Evolutionary conservation across 1,139 yeast genomes (phyloP), one percentile per base, ranked within the genome.

Genomic region (Magnusiomyces suaveolens): DNA sequence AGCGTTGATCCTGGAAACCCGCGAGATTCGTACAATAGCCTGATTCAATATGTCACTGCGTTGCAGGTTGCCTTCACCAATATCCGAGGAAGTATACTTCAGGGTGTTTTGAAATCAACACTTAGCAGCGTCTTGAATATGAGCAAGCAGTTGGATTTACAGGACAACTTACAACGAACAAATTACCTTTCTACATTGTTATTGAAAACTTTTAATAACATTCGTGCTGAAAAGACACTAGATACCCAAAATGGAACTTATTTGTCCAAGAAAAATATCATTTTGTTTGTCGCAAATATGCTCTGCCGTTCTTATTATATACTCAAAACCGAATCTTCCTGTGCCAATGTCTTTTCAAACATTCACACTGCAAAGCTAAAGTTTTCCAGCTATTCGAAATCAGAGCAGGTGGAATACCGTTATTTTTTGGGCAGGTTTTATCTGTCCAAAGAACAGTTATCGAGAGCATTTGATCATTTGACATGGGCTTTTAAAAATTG

Each of bases 321-420:
- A 53, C 75, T 84, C 43, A 79, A 75, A 49, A 83, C 81, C 51
- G 88, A 90, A 2, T 72, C 82, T 54, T 72, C 84, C 14, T 85
- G 94, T 66, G 80, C 85, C 36, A 85, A 84, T 63, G 85, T 87
- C 49, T 84, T 85, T 66, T 78, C 87, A 46, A 86, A 85, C 64
- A 79, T 86, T 72, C 83, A 81, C 60, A 81, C 82, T 33, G 78
- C 87, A 23, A 72, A 75, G 39, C 69, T 83, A 50, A 67, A 65
- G 46, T 75, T 82, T 60, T 63, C 70, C 1, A 62, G 66, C 14
- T 82, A 79, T 56, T 72, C 80, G 2, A 68, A 70, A 48, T 69
- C 79, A 1, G 82, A 83, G 58, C 80, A 79, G 54, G 75, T 85
- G 3, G 84, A 82, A 61, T 86, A 83, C 66, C 71, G 92, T 53